Base-by-base conservation (phyloP, 169 alveolate species). In the Theileria sp. region DNA sequence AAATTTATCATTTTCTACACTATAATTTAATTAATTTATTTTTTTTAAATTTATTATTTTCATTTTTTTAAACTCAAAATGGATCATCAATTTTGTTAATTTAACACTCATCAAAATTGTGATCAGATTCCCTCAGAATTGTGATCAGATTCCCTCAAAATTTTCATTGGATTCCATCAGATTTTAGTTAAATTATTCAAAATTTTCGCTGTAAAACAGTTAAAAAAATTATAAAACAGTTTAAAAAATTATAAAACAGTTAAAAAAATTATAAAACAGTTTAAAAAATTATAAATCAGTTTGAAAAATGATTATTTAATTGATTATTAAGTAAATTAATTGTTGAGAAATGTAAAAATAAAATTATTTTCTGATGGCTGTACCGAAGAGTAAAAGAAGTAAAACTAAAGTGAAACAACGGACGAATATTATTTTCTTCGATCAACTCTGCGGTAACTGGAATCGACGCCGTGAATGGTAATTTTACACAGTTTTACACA, bases 391-490 rank as follows among this genome's bases (percentile, higher is more conserved):
- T 76, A 81, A 86, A 58, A 79, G 92, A 62, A 89, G 92, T 74
- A 77, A 78, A 68, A 79, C 78, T 51, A 89, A 89, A 75, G 87
- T 88, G 30, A 89, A 87, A 64, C 86, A 87, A 74, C 74, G 92
- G 54, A 84, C 91, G n/a, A 89, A 89, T 72, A 89, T 88, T 5
- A 89, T 89, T 71, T 89, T 89, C 75, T 89, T 89, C 71, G 94
- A 89, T 50, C 88, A 86, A 70, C 81, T 89, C 26, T 86, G 91
- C 49, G 94, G 94, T 19, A 89, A 89, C 67, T 89, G 94, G 94
- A 79, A 74, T 17, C 67, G 92, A 62, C 65, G 92, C 21, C 77
- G 94, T 68, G 94, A 89, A 58, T 89, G 94, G 94, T 89, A 75
- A 56, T 79, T 34, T 23, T 30, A 17, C 49, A 36, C 49, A 5